Percentiles rank a stretch among this genome's conserved stretches.
phyloP scores from a whole-genome alignment of 176 grass and related monocot genomes.

The Chloris gayana region DNA sequence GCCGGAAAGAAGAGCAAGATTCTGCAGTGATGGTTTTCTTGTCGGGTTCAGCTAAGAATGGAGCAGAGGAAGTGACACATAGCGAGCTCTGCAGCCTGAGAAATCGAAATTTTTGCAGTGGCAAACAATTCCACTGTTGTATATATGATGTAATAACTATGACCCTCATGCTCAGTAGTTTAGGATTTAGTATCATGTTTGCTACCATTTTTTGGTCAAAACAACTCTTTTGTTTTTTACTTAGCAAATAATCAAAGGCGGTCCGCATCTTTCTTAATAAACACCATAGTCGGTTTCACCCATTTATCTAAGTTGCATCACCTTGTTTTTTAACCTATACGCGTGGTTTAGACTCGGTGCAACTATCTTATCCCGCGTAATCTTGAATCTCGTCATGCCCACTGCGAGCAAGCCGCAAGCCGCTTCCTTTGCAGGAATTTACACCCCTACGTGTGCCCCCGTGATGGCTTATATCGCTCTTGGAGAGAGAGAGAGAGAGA shows the following conservation, averaged over 20 bases:
- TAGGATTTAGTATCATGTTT: not conserved
- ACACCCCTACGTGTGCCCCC: no score
- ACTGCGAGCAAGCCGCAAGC: no score
- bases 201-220: not conserved
- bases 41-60: not conserved
- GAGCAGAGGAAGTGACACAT: not conserved
- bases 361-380: not conserved
- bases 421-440: no score
- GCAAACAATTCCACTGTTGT: not conserved
- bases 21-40: slow-evolving; percentile 53
- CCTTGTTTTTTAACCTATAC: not conserved
- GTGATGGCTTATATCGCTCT: no score
- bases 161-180: not conserved
- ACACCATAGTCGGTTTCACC: not conserved
- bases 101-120: not conserved
- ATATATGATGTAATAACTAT: slow-evolving; percentile 7
- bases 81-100: not conserved
- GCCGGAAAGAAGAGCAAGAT: slow-evolving; percentile 80
- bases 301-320: not conserved
- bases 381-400: no score
- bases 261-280: not conserved
- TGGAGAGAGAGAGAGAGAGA: no score
- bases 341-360: not conserved
- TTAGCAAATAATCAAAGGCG: no score
- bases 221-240: no score